Evolutionary conservation across 257 asterid genomes (phyloP), one percentile per base, ranked within the genome.

Genomic region (Galeopsis tetrahit): DNA sequence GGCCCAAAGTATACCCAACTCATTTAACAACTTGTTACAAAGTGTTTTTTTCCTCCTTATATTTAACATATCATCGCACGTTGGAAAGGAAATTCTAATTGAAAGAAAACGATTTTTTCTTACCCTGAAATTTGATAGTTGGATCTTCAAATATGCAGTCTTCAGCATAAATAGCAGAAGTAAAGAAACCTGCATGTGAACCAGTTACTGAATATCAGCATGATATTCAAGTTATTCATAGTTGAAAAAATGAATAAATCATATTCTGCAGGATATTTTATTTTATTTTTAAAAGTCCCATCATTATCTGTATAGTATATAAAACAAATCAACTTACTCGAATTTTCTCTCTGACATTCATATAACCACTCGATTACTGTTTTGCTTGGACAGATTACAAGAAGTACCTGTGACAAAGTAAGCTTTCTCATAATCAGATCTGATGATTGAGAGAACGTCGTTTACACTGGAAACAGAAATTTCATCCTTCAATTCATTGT

Each of bases 91-190:
- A 74, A 48, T 7, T 61, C 11, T 6, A 65, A 55, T 0, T 8
- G 51, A 57, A 67, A 11, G 35, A 60, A 48, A 49, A 4, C 39
- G 48, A 38, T 49, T 48, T 57, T 48, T 14, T 38, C 78, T 80
- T 76, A 89, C 98, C 98, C 59, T 74, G 85, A 75, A 92, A 89
- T 78, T 83, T 82, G 76, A 92, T 90, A 46, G 98, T 92, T 68
- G 98, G 98, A 51, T 92, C 98, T 84, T 86, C 98, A 79, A 92
- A 92, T 67, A 68, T 76, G 85, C 96, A 92, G 63, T 92, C 90
- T 59, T 82, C 90, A 13, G 89, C 94, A 79, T 92, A 92, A 74
- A 92, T 85, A 53, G 76, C 83, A 46, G 85, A 70, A 28, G 96
- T 90, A 80, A 92, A 92, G 69, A 51, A 69, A 48, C 97, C 96